Evolutionary conservation across 2,329 filamentous ascomycete genomes (phyloP), one percentile per base, ranked within the genome.

Genomic region (Aspergillus neoniger): DNA sequence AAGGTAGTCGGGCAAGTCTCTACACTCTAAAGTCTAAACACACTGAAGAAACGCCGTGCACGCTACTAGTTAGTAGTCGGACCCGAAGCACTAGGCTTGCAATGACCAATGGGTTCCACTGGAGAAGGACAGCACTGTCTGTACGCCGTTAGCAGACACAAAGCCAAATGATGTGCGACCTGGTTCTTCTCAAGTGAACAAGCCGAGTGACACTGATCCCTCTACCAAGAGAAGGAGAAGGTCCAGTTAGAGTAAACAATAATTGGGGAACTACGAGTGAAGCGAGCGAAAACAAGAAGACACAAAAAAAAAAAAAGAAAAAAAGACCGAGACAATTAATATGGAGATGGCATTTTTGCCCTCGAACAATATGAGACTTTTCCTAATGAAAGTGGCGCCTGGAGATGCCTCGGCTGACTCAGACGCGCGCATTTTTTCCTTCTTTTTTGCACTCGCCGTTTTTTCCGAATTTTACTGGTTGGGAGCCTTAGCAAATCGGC

Each of bases 401-500:
- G 19, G 19, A 23, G 41, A 36, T 36, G 32, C 41, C 19, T 44
- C 41, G 41, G 41, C 41, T 44, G 41, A 44, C n/a, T 44, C 41
- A 44, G 41, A 44, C 41, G 15, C 10, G 41, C 41, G 10, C 41
- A 23, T 14, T 23, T 23, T 44, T 44, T 44, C 21, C 19, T 14
- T 23, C 10, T 21, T 23, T 44, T 21, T 21, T 36, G 5, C 32
- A 12, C 32, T 36, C 32, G 32, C 32, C 32, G 32, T 14, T 14
- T 36, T 36, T 36, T 36, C 32, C 41, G 21, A 23, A 32, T 48
- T 56, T 21, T 17, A 36, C 25, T 36, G 28, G 25, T 36, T 48
- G 14, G 17, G 32, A 39, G 47, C 38, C 47, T 49, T 57, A 63
- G 57, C 53, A 62, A 44, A 17, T 58, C 57, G 32, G 66, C 52